Evolutionary conservation across 208 protist genomes (phyloP), one percentile per base, ranked within the genome.

Genomic region (Balamuthia mandrillaris): DNA sequence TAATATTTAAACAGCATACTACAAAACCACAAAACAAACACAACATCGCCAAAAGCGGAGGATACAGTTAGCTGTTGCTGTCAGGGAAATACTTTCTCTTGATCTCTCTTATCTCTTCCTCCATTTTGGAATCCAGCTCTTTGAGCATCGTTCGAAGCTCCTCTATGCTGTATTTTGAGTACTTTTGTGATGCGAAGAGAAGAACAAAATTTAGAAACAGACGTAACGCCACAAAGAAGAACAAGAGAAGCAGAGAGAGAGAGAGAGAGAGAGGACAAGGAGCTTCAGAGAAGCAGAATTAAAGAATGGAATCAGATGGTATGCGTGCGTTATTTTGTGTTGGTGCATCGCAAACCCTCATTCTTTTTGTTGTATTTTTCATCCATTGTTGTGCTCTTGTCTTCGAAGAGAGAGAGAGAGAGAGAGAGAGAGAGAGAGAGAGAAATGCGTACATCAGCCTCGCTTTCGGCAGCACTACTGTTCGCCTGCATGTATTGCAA

Each of bases 41-140:
- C n/a, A n/a, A n/a, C n/a, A n/a, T n/a, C n/a, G n/a, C n/a, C n/a
- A n/a, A n/a, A n/a, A n/a, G n/a, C n/a, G n/a, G n/a, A n/a, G n/a
- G n/a, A n/a, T n/a, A n/a, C n/a, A n/a, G n/a, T n/a, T n/a, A n/a
- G n/a, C n/a, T n/a, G n/a, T n/a, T n/a, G n/a, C n/a, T n/a, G n/a
- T n/a, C n/a, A n/a, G n/a, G n/a, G n/a, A n/a, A n/a, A n/a, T 75
- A 75, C 70, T 79, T 60, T 21, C 60, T 42, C 31, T 54, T 79
- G 3, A 79, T 49, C 29, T 79, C 49, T 12, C 60, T 37, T 27
- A 79, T 54, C 70, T 79, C 70, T 35, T 79, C 60, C 70, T 79
- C 47, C 70, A 79, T 79, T 49, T 79, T 54, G 0, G 47, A 16
- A n/a, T 79, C 70, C 47, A 79, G 42, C 0, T 61, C 47, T 33